Conservation (phyloP, 2,329 filamentous ascomycete genomes). For the Atkinsonella texensis region DNA sequence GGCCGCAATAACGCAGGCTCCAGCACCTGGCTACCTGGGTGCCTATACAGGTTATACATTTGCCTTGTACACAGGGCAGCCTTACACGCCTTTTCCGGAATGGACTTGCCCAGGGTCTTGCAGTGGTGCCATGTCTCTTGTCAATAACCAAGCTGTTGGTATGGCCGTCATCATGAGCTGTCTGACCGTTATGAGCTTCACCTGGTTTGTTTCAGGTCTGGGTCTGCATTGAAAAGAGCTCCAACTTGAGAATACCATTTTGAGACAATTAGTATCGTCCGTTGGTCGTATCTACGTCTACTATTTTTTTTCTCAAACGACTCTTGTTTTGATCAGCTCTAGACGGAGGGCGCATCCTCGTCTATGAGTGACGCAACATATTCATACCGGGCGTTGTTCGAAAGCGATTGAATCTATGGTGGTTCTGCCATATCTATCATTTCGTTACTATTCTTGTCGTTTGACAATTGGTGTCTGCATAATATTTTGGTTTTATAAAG, state of each 20-base stretch:
- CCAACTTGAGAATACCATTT: background rate
- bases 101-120: constrained; percentile 48
- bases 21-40: constrained; percentile 44
- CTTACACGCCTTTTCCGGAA: constrained; percentile 37
- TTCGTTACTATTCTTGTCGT: background rate
- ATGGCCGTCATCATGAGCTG: constrained; percentile 42
- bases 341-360: background rate
- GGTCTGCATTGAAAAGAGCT: constrained; percentile 19
- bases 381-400: background rate
- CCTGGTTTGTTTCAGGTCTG: constrained; percentile 49
- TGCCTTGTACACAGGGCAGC: constrained; percentile 41
- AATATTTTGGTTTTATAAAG: background rate
- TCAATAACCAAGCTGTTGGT: constrained; percentile 35
- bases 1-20: constrained; percentile 33
- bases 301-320: background rate
- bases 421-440: background rate
- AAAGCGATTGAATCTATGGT: background rate
- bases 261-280: too few species aligned
- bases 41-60: constrained; percentile 39
- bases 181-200: constrained; percentile 47
- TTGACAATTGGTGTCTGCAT: background rate
- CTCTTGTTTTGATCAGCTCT: background rate
- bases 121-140: constrained; percentile 35
- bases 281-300: background rate
- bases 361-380: background rate